Percentiles rank a stretch among this genome's conserved stretches.
Evolutionary conservation across 257 asterid species (phyloP).

Genomic region (Plectranthus barbatus): DNA sequence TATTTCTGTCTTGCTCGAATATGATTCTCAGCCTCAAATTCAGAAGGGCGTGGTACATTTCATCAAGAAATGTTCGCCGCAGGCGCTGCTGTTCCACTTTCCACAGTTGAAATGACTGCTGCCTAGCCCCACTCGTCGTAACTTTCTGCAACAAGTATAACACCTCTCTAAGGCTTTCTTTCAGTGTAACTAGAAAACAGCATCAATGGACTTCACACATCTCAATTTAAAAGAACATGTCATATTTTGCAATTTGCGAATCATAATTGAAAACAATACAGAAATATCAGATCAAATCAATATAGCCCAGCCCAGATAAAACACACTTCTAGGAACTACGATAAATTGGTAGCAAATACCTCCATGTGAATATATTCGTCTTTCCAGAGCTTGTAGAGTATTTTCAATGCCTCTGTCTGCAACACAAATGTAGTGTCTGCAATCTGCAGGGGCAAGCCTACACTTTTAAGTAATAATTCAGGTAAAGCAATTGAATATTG

Average conservation of each 20-base stretch:
- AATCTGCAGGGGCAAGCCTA: slow-evolving; percentile 35
- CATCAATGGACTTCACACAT: too few relatives aligned
- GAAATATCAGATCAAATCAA: too few relatives aligned
- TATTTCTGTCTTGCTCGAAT: slow-evolving; percentile 53
- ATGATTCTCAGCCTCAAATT: slow-evolving; percentile 67
- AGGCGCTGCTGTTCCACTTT: slow-evolving; percentile 37
- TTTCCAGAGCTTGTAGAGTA: slow-evolving; percentile 75
- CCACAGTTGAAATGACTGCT: slow-evolving; percentile 42
- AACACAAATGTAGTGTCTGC: slow-evolving; percentile 67
- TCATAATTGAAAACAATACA: too few relatives aligned
- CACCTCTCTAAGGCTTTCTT: not conserved
- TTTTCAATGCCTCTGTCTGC: slow-evolving; percentile 62
- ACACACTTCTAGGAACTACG: not conserved
- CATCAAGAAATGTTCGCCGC: slow-evolving; percentile 52
- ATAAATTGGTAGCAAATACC: slow-evolving; percentile 31
- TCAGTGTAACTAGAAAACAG: too few relatives aligned
- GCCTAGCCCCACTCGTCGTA: slow-evolving; percentile 19
- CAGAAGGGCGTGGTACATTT: slow-evolving; percentile 79
- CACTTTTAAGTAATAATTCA: slow-evolving; percentile 13
- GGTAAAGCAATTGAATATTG: not conserved
- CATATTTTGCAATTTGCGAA: too few relatives aligned
- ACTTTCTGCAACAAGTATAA: slow-evolving; percentile 42
- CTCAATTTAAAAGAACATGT: too few relatives aligned
- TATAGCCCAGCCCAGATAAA: not conserved
- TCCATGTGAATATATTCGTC: slow-evolving; percentile 72